These are phyloP conservation scores for Byssochlamys sp. DNA, from an alignment of 2,329 filamentous ascomycete genomes.

Conservation along the genomic window DNA sequence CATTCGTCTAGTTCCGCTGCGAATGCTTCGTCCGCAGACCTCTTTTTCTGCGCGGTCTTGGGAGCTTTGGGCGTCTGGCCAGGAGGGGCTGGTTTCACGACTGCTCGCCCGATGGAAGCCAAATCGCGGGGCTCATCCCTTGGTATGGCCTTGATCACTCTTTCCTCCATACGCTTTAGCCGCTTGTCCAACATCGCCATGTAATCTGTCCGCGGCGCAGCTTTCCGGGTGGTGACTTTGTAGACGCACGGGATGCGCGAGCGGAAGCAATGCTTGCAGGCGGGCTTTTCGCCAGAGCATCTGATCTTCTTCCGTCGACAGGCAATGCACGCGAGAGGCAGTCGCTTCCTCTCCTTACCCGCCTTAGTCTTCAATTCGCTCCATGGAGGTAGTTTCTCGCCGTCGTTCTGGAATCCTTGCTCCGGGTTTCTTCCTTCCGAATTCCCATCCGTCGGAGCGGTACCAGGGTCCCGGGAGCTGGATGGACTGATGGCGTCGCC, in stretches of 20 bases:
- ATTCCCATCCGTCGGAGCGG: slow-evolving; percentile 12
- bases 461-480: slow-evolving; percentile 27
- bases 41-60: slow-evolving; percentile 57
- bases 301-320: slow-evolving; percentile 95
- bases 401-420: slow-evolving; percentile 28
- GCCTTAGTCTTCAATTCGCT: slow-evolving; percentile 82
- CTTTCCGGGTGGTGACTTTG: slow-evolving; percentile 90
- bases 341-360: slow-evolving; percentile 85
- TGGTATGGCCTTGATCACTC: slow-evolving; percentile 89
- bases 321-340: slow-evolving; percentile 89
- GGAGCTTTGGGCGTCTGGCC: slow-evolving; percentile 47
- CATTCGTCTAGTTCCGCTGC: slow-evolving; percentile 70
- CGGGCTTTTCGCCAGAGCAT: slow-evolving; percentile 93
- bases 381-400: slow-evolving; percentile 57
- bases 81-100: slow-evolving; percentile 69
- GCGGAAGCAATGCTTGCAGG: slow-evolving; percentile 88
- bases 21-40: slow-evolving; percentile 79
- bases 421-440: background rate
- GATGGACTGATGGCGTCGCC: slow-evolving; percentile 26
- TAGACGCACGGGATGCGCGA: slow-evolving; percentile 94
- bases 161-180: slow-evolving; percentile 92
- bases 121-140: slow-evolving; percentile 68
- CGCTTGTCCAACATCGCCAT: slow-evolving; percentile 98
- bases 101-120: slow-evolving; percentile 61
- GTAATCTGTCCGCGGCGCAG: slow-evolving; percentile 88